phyloP scores from a whole-genome alignment of 345 rosid genomes.

The Balakata baccata region DNA sequence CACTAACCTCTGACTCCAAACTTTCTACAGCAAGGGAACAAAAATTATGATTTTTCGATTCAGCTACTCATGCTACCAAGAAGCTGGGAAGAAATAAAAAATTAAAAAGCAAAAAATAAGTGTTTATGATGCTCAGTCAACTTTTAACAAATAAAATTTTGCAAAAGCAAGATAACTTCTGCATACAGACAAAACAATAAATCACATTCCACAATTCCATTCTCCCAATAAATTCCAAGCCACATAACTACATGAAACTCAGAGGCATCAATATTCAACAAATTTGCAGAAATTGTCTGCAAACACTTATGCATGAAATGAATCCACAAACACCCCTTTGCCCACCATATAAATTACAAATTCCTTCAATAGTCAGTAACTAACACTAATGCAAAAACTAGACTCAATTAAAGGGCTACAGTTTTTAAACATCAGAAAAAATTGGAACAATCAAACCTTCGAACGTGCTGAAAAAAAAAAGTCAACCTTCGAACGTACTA shows the following conservation, averaged over 20 bases:
- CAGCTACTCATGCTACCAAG: neutral
- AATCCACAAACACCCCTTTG: neutral
- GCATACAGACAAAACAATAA: neutral
- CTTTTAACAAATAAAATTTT: neutral
- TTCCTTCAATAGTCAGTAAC: neutral
- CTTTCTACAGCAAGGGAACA: slow-evolving; percentile 2
- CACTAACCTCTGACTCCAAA: slow-evolving; percentile 36
- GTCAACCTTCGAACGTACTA: no score
- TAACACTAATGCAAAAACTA: neutral
- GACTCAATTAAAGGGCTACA: no score
- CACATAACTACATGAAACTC: neutral
- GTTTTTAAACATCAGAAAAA: neutral
- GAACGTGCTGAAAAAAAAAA: slow-evolving; percentile 12
- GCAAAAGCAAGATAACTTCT: neutral
- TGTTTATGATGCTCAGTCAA: neutral
- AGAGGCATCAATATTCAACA: neutral
- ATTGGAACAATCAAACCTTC: neutral
- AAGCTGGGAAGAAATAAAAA: neutral
- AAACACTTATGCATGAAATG: neutral
- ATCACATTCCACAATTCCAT: neutral
- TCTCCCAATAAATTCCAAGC: neutral
- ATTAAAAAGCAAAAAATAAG: neutral
- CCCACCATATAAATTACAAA: no score
- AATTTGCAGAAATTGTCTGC: neutral
- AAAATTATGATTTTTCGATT: neutral